phyloP scores from a whole-genome alignment of 2,329 filamentous ascomycete species.

The Parastagonospora avenae region DNA sequence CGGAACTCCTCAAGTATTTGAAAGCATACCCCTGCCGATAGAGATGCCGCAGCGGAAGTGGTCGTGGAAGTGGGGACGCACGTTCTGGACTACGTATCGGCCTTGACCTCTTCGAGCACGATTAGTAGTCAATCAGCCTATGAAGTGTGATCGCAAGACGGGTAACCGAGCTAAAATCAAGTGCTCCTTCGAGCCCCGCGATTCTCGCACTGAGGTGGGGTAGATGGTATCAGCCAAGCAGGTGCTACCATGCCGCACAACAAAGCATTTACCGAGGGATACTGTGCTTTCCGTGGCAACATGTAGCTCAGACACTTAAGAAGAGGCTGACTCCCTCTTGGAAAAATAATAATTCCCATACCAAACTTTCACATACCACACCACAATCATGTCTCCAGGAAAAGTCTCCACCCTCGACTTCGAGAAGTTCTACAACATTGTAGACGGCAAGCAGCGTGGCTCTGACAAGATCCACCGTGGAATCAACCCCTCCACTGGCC shows the following conservation, averaged over 20 bases:
- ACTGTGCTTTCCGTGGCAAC: not conserved
- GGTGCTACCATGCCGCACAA: not conserved
- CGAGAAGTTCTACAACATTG: conserved; percentile 58
- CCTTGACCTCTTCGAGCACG: not conserved
- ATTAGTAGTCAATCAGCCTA: not conserved
- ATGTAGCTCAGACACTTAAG: conserved; percentile 2
- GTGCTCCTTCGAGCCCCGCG: conserved; percentile 17
- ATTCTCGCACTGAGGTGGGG: conserved; percentile 19
- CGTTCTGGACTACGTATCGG: not conserved
- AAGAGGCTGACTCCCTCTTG: not conserved
- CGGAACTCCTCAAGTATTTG: too few species aligned
- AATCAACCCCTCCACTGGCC: conserved; percentile 58
- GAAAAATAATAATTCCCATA: too few species aligned
- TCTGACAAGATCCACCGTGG: conserved; percentile 52
- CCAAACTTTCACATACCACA: not conserved
- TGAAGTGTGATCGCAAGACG: not conserved
- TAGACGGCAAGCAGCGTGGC: conserved; percentile 55
- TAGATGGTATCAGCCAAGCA: conserved; percentile 15
- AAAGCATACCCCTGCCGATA: too few species aligned
- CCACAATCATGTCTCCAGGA: conserved; percentile 51
- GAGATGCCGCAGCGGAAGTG: not conserved
- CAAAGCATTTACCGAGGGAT: conserved; percentile 9
- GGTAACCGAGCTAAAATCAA: not conserved
- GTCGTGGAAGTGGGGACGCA: not conserved
- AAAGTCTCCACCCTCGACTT: conserved; percentile 48